A percentile compares a stretch with the other conserved stretches of the same genome.
Evolutionary conservation across 305 asterid genomes (phyloP).

Genomic region (Lippia alba): DNA sequence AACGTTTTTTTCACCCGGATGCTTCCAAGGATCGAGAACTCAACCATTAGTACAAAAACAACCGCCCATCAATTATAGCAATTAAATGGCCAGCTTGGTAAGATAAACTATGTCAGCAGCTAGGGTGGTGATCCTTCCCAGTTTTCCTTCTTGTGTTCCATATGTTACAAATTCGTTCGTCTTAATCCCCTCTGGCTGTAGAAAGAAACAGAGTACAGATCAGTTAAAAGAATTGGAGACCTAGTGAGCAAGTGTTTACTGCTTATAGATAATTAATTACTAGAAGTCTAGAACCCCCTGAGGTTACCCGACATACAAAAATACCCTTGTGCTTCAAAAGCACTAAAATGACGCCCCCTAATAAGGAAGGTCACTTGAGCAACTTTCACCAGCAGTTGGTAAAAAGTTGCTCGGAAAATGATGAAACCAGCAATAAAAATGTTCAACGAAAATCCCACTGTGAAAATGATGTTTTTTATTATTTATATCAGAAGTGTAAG

Average conservation of each 20-base stretch:
- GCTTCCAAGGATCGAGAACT: constrained; percentile 43
- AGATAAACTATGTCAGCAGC: constrained; percentile 31
- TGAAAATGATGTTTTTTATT: background rate
- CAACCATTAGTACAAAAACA: constrained; percentile 38
- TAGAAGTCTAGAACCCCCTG: background rate
- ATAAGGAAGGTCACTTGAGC: no score
- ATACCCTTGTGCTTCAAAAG: no score
- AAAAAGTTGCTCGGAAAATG: no score
- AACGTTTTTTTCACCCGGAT: constrained; percentile 27
- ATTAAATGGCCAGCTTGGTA: constrained; percentile 27
- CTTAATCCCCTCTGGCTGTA: constrained; percentile 41
- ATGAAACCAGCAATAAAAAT: background rate
- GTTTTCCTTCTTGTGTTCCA: constrained; percentile 29
- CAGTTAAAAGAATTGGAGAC: background rate
- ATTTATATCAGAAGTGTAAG: no score
- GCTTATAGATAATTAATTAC: background rate
- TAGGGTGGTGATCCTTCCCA: constrained; percentile 36
- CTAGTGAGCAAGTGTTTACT: background rate
- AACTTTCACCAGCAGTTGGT: no score
- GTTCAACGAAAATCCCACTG: background rate
- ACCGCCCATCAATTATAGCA: constrained; percentile 26
- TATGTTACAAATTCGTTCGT: constrained; percentile 29
- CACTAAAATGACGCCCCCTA: no score
- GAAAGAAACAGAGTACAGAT: constrained; percentile 10
- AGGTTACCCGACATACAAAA: no score